Evolutionary conservation across 78 protist genomes (phyloP), one percentile per base, ranked within the genome.

Genomic region (Speleostelium caveatum): DNA sequence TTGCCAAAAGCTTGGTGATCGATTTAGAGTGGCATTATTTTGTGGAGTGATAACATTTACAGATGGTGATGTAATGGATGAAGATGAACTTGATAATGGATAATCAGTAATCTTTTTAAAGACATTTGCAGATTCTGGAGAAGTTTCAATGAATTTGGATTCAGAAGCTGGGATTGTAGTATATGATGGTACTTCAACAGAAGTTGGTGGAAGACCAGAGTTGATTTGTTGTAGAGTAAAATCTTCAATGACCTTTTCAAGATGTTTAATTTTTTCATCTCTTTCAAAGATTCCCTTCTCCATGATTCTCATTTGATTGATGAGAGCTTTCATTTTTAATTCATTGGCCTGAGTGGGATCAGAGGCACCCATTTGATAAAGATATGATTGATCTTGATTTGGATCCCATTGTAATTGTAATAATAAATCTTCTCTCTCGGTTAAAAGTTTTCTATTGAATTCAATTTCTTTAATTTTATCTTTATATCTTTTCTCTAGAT

Each of bases 341-440:
- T 83, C 67, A 26, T 59, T 53, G 2, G 74, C 63, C n/a, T 83
- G 60, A 45, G 41, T 61, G 22, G 39, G 24, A 19, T 76, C 73
- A 2, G 49, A 24, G 17, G 86, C 60, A 17, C 86, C 86, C 28
- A 76, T 42, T 58, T 76, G 86, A 10, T 41, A 36, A 16, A 83
- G 38, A 60, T 83, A 83, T 1, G 63, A 22, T 17, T 39, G 59
- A 49, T 83, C 91, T 83, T 83, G 91, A 19, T 59, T 36, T 41
- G 77, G 73, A 10, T 83, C 91, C 91, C 91, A 83, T 42, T 83
- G 91, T 28, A 83, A 39, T 69, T 83, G 91, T 49, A 83, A 60
- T 24, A 83, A 28, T 3, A 83, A 35, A 45, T 83, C 91, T 65
- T 83, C 91, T 58, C 91, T 73, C 35, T 83, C 91, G 5, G 91